Evolutionary conservation across 805 yeast genomes (phyloP).

Genomic region (Nakazawaea ishiwadae): DNA sequence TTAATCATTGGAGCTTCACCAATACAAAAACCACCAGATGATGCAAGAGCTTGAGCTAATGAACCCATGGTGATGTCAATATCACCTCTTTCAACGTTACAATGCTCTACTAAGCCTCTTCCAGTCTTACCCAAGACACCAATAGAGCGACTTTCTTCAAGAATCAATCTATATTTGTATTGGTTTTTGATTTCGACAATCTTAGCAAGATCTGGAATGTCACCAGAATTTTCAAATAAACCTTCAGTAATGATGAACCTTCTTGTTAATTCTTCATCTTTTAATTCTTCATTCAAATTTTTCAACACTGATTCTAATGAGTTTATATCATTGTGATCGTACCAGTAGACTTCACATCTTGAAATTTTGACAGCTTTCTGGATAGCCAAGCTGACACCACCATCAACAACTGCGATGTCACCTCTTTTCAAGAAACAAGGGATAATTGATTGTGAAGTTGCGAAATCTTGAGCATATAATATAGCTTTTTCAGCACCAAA

Average conservation of each 20-base stretch:
- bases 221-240: slow-evolving; percentile 76
- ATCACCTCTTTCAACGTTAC: slow-evolving; percentile 59
- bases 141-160: slow-evolving; percentile 84
- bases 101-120: slow-evolving; percentile 79
- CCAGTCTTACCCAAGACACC: slow-evolving; percentile 87
- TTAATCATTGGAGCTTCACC: slow-evolving; percentile 80
- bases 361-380: slow-evolving; percentile 88
- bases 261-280: slow-evolving; percentile 76
- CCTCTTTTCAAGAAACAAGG: slow-evolving; percentile 96
- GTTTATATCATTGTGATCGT: slow-evolving; percentile 82
- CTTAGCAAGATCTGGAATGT: slow-evolving; percentile 63
- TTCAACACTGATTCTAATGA: slow-evolving; percentile 68
- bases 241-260: slow-evolving; percentile 92
- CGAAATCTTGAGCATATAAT: slow-evolving; percentile 88
- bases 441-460: slow-evolving; percentile 80
- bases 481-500: slow-evolving; percentile 77
- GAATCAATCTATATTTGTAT: slow-evolving; percentile 78
- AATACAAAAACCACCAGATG: slow-evolving; percentile 92
- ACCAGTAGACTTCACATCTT: slow-evolving; percentile 81
- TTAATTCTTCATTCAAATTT: slow-evolving; percentile 55
- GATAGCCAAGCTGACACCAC: slow-evolving; percentile 65
- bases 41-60: slow-evolving; percentile 72
- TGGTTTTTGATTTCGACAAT: slow-evolving; percentile 71
- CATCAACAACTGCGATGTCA: slow-evolving; percentile 85
- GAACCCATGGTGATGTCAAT: slow-evolving; percentile 87